Percentiles rank a stretch among this genome's conserved stretches.
Conservation (phyloP, 257 asterid species). For the Primulina tabacum region DNA sequence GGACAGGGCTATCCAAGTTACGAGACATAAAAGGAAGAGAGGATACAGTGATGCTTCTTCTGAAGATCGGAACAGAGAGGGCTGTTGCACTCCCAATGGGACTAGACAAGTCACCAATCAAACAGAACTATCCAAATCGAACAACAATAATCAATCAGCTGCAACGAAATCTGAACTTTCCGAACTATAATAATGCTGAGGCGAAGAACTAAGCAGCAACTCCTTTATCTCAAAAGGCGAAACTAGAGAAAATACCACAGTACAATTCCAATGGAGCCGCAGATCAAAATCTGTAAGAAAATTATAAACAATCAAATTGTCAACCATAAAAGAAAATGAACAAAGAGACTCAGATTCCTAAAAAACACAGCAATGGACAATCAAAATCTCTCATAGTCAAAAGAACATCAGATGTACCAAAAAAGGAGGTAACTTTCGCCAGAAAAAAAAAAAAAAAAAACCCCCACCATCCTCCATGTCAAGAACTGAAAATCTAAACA, state of each 20-base stretch:
- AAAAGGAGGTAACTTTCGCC: neutral
- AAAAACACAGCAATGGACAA: neutral
- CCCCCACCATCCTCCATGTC: neutral
- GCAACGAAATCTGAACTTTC: slow-evolving; percentile 26
- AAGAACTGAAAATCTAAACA: neutral
- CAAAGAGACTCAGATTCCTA: neutral
- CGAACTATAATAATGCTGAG: slow-evolving; percentile 14
- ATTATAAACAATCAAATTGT: slow-evolving; percentile 16
- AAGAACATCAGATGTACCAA: slow-evolving; percentile 5
- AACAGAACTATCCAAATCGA: slow-evolving; percentile 24
- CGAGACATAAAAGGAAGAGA: slow-evolving; percentile 67
- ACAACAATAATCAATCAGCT: slow-evolving; percentile 47
- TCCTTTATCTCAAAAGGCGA: slow-evolving; percentile 8
- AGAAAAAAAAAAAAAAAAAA: neutral
- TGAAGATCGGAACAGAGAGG: slow-evolving; percentile 59
- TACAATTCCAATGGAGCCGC: slow-evolving; percentile 27
- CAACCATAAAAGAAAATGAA: neutral
- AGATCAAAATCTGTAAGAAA: slow-evolving; percentile 39
- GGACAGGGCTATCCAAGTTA: slow-evolving; percentile 82
- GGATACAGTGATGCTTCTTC: slow-evolving; percentile 25
- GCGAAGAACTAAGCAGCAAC: slow-evolving; percentile 19
- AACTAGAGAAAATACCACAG: slow-evolving; percentile 44
- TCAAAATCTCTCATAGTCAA: neutral
- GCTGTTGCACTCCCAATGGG: slow-evolving; percentile 42
- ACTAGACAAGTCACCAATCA: slow-evolving; percentile 49